Base-by-base conservation (phyloP, 1,139 yeast genomes). In the Blastobotrys indianensis region DNA sequence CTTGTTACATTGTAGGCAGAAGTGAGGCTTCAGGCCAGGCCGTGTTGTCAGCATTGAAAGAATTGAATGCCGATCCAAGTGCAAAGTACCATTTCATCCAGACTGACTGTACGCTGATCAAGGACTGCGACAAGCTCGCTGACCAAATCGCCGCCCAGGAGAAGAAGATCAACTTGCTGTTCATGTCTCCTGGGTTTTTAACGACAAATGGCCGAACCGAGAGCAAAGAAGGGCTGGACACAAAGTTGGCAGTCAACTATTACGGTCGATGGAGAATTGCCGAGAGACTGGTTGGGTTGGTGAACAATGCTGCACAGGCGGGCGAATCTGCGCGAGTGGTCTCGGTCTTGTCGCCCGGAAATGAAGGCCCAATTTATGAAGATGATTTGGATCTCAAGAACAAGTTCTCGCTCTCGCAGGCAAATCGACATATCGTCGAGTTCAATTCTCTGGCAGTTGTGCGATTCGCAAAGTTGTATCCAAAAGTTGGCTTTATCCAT, bases 1-100 rank as follows among this genome's bases (percentile, higher is more conserved):
- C 58, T 2, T 49, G 62, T 12, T 63, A 64, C 51, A 51, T 64
- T 40, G 52, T 62, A 11, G 68, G 67, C 1, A 56, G 67, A 23
- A 58, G 51, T 44, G 54, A 50, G 41, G 49, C 40, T 4, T 49
- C 59, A 8, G 67, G 61, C 2, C 47, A 50, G 5, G 30, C 41
- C 10, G 54, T 63, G 2, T 32, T 55, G 10, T 42, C 37, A 12
- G 50, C 56, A 20, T 52, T 63, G 42, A 52, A 51, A 32, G 42
- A 50, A 29, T 43, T 63, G 45, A 63, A 62, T 40, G 40, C 53
- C 28, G 44, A 50, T 41, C 47, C 56, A 8, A 41, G 44, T 6
- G 57, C 62, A 7, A 53, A 44, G 13, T 54, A 47, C 37, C 42
- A 58, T 25, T 63, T 63, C 49, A 40, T 62, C 42, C 41, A 54